Conservation (phyloP, 441 rosid species). For the Kokia cookei region DNA sequence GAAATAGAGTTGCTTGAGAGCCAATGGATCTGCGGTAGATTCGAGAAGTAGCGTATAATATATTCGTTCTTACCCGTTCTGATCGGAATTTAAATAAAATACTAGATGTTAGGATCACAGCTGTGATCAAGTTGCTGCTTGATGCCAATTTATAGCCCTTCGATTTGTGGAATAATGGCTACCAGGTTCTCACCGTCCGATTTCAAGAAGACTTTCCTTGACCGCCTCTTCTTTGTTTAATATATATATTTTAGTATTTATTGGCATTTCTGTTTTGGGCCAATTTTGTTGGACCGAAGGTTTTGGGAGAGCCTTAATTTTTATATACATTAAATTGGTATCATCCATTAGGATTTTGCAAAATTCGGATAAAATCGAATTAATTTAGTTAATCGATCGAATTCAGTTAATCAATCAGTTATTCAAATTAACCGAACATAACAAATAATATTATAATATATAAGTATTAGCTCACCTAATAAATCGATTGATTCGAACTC, state of each 20-base stretch:
- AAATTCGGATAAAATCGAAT: too few species aligned
- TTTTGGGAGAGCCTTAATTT: too few species aligned
- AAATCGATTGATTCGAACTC: too few species aligned
- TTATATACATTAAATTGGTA: too few species aligned
- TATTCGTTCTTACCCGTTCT: neutral
- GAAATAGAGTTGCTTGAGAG: neutral
- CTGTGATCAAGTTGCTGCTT: neutral
- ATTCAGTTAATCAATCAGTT: too few species aligned
- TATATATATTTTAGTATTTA: too few species aligned
- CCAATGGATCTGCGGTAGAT: constrained; percentile 10
- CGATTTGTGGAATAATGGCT: neutral
- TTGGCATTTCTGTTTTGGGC: neutral
- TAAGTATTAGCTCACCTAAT: too few species aligned
- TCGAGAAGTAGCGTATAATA: constrained; percentile 22
- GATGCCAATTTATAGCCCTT: neutral
- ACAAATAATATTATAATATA: too few species aligned
- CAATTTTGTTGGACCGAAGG: neutral
- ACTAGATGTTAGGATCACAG: neutral
- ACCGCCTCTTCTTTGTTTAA: neutral
- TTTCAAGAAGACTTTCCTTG: neutral
- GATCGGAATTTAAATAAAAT: neutral
- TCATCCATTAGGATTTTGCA: too few species aligned
- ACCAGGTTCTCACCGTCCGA: neutral
- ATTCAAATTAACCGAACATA: too few species aligned
- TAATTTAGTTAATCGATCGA: too few species aligned